Evolutionary conservation across 2,329 filamentous ascomycete genomes (phyloP), one percentile per base, ranked within the genome.

Genomic region (Nemania abortiva): DNA sequence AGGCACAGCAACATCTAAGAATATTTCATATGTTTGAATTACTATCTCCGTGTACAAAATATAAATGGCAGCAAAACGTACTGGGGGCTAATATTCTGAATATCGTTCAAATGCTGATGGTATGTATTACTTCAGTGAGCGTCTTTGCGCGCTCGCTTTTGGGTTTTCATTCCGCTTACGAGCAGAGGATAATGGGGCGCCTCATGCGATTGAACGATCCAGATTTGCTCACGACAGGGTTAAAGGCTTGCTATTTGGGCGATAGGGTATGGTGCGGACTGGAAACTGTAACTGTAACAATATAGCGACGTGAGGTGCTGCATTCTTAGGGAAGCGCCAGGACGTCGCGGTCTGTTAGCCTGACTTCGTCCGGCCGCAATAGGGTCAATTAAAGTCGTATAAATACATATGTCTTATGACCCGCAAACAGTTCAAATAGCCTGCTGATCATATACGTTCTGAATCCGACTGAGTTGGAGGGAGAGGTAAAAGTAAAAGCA

Each of bases 1-100:
- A 83, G 88, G 15, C 86, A 87, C 79, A 88, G 86, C 80, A 81
- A 81, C 63, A 77, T 74, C 7, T 79, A 72, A 70, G 22, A 13
- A 53, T 63, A 45, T 53, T 53, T 27, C 24, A 56, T 57, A 13
- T 52, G 29, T 10, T 56, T 20, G 20, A 50, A 50, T 42, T 31
- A 20, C 24, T 3, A 55, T 61, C 18, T 57, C 34, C 22, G 50
- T 42, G n/a, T 18, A 27, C 10, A 31, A 1, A 10, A 37, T 54
- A 39, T 49, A 22, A 9, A 18, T 64, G 34, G n/a, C 4, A 9
- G 13, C 24, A 24, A 70, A 42, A 20, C 10, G 15, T 2, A 15
- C 29, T 27, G n/a, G 20, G 54, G n/a, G 47, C 4, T 47, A 39
- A 20, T 34, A 27, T 50, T 49, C 31, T 7, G 13, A 47, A 45